These are phyloP conservation scores for Lignosus rhinocerotis DNA, from an alignment of 1,284 basidiomycete species.

Conservation along the genomic window DNA sequence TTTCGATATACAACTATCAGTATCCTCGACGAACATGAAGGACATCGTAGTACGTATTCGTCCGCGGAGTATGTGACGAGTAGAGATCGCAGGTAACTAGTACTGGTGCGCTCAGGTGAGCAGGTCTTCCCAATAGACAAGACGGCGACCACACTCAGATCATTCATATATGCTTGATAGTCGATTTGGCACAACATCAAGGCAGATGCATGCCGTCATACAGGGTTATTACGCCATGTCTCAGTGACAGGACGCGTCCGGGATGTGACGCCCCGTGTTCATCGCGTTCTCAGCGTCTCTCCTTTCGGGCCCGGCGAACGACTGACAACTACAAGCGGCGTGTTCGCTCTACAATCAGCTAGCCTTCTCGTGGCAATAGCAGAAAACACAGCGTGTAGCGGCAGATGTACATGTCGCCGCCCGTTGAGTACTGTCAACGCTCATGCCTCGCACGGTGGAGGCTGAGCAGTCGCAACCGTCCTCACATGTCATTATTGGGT, in stretches of 20 bases:
- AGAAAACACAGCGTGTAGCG: background rate
- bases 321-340: background rate
- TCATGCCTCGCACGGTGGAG: constrained; percentile 14
- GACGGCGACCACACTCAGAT: too few species aligned
- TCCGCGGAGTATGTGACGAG: too few species aligned
- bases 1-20: too few species aligned
- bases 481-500: constrained; percentile 21
- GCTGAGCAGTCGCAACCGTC: constrained; percentile 25
- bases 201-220: background rate
- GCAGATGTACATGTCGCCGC: constrained; percentile 6
- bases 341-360: background rate
- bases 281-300: constrained; percentile 4
- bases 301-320: background rate
- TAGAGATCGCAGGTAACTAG: too few species aligned
- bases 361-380: background rate
- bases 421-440: constrained; percentile 19
- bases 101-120: too few species aligned
- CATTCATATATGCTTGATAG: too few species aligned
- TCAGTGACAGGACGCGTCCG: constrained; percentile 14
- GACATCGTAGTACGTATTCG: too few species aligned
- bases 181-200: background rate
- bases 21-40: too few species aligned
- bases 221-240: background rate
- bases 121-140: too few species aligned
- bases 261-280: constrained; percentile 18